phyloP scores from a whole-genome alignment of 176 grass and related monocot species.

The Oropetium thomaeum region DNA sequence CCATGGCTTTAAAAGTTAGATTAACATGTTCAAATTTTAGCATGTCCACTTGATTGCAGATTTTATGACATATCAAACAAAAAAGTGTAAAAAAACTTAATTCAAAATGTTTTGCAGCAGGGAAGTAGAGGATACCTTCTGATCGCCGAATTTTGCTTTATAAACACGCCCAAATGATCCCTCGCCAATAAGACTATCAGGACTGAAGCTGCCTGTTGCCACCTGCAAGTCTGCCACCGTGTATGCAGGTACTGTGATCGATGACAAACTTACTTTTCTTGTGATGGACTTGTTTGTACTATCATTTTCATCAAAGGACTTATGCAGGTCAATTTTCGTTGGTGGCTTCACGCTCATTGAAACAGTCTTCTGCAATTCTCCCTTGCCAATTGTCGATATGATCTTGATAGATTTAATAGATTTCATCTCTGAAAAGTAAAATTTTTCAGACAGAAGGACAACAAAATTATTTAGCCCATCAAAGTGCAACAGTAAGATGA shows the following conservation, averaged over 20 bases:
- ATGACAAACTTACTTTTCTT: slow-evolving; percentile 61
- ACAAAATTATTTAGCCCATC: background rate
- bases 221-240: slow-evolving; percentile 91
- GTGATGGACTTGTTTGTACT: slow-evolving; percentile 44
- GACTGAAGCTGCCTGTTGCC: slow-evolving; percentile 81
- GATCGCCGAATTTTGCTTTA: slow-evolving; percentile 66
- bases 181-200: slow-evolving; percentile 83
- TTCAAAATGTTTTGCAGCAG: background rate
- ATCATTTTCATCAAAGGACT: slow-evolving; percentile 76
- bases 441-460: background rate
- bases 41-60: background rate
- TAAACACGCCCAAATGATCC: slow-evolving; percentile 75
- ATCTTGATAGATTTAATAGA: slow-evolving; percentile 67
- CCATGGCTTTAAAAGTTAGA: background rate
- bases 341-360: slow-evolving; percentile 90
- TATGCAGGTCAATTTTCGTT: slow-evolving; percentile 67
- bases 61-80: background rate
- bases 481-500: slow-evolving; percentile 6
- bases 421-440: slow-evolving; percentile 60
- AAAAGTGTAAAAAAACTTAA: background rate
- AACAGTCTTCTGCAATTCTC: slow-evolving; percentile 51
- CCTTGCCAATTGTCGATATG: slow-evolving; percentile 44
- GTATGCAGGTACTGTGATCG: slow-evolving; percentile 68
- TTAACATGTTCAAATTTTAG: slow-evolving; percentile 17
- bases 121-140: slow-evolving; percentile 48